A percentile compares a stretch with the other conserved stretches of the same genome.
Conservation (phyloP, 2,329 filamentous ascomycete genomes). For the Ascochyta clinopodiicola region DNA sequence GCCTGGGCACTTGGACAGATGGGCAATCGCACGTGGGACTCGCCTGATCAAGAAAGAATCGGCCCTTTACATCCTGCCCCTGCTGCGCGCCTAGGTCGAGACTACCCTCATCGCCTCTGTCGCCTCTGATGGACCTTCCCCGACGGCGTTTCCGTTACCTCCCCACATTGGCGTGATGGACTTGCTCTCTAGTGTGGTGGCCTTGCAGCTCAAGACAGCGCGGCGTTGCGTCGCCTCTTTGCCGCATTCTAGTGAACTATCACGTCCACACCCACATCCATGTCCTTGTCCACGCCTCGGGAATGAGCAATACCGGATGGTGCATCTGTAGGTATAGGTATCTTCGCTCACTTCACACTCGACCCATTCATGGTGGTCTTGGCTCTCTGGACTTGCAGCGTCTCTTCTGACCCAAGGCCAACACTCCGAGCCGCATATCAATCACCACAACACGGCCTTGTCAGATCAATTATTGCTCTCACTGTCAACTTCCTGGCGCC, state of each 20-base stretch:
- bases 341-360: background rate
- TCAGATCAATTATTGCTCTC: too few relatives aligned
- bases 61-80: constrained; percentile 8
- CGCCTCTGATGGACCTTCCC: constrained; percentile 18
- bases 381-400: background rate
- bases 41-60: constrained; percentile 26
- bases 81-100: constrained; percentile 9
- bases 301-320: background rate
- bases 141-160: constrained; percentile 16
- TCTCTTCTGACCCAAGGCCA: background rate
- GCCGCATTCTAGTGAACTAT: background rate
- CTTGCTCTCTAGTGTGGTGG: constrained; percentile 14
- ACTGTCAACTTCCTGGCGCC: too few relatives aligned
- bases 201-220: constrained; percentile 20
- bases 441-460: background rate
- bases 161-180: constrained; percentile 14
- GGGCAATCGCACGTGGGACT: constrained; percentile 35
- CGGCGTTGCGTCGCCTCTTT: constrained; percentile 15
- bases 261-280: background rate
- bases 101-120: constrained; percentile 8
- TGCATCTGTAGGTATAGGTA: background rate
- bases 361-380: constrained; percentile 9
- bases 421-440: background rate
- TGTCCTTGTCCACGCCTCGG: background rate
- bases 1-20: constrained; percentile 25